Percentiles rank a stretch among this genome's conserved stretches.
These are phyloP conservation scores for Cutaneotrichosporon sp. DNA, from an alignment of 1,284 basidiomycete species.

Conservation along the genomic window DNA sequence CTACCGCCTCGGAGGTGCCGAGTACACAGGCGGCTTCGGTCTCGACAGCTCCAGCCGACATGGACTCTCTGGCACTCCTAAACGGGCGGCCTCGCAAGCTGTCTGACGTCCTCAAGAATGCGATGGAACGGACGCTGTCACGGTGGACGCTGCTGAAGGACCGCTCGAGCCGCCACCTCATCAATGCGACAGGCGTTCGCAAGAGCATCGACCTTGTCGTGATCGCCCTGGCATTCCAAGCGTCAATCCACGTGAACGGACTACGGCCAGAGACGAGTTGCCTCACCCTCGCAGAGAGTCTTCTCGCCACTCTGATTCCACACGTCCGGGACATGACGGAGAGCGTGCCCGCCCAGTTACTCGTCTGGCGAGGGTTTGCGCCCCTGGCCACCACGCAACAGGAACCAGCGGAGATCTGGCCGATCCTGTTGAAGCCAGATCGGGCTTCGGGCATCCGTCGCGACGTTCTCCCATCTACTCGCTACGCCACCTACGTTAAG, in stretches of 20 bases:
- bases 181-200: constrained; percentile 65
- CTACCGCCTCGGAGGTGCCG: constrained; percentile 32
- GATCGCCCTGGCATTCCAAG: constrained; percentile 67
- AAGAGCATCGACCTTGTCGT: constrained; percentile 69
- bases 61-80: constrained; percentile 33
- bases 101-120: constrained; percentile 64
- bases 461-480: constrained; percentile 55
- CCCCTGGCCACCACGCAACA: constrained; percentile 58
- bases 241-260: constrained; percentile 65
- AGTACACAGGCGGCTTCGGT: not conserved
- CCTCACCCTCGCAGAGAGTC: constrained; percentile 17
- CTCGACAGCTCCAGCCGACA: constrained; percentile 34
- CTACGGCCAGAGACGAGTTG: constrained; percentile 50
- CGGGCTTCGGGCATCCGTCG: constrained; percentile 66
- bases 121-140: constrained; percentile 59
- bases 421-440: constrained; percentile 65
- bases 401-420: constrained; percentile 55
- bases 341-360: constrained; percentile 29
- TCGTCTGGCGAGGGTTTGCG: constrained; percentile 66
- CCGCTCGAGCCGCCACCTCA: constrained; percentile 25
- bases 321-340: constrained; percentile 19
- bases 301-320: constrained; percentile 27
- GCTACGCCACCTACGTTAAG: constrained; percentile 15
- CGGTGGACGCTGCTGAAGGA: constrained; percentile 57
- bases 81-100: constrained; percentile 64